Base-by-base conservation (phyloP, 1,284 basidiomycete species). In the Coniophora puteana region DNA sequence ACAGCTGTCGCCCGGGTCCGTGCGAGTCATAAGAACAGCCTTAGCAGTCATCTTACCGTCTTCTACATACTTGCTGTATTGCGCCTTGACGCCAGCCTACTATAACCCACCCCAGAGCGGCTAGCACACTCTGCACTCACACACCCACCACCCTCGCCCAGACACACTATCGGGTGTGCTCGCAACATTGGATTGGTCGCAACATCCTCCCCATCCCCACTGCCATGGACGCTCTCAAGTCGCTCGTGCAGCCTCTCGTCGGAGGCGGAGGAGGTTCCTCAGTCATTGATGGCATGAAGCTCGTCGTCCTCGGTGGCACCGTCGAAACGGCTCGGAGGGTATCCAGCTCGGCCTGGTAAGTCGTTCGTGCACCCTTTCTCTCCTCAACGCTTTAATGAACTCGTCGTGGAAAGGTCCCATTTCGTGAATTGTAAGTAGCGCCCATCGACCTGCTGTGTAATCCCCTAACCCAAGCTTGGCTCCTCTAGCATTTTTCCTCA, bases 231-330 rank as follows among this genome's bases (percentile, higher is more conserved):
- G 80, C 76, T 48, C 69, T 89, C 66, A 87, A 82, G 68, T 87
- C 83, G 41, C 79, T 89, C 59, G 77, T 89, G 42, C 81, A 85
- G 58, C 86, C 85, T 49, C 78, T 89, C 57, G 79, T 87, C 51
- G 82, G 80, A 62, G 79, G 78, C 60, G 79, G 71, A 57, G 82
- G 78, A 47, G 74, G 80, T 50, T 84, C 80, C 31, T 83, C 82
- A 42, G 76, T 88, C 68, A 75, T 89, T 63, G 85, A 89, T 57
- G 87, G 86, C 50, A 80, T 89, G 70, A 89, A 89, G 66, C 83
- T 89, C 55, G 86, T 89, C 62, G 83, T 89, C 38, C 72, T 89
- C 40, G 86, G 86, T 48, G 86, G 87, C 46, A 89, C 87, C 4
- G 86, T 89, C 46, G 87, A 89, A 67, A 89, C 86, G 2, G 87